phyloP scores from a whole-genome alignment of 2,329 filamentous ascomycete species.

The Endoconidiophora laricicola region DNA sequence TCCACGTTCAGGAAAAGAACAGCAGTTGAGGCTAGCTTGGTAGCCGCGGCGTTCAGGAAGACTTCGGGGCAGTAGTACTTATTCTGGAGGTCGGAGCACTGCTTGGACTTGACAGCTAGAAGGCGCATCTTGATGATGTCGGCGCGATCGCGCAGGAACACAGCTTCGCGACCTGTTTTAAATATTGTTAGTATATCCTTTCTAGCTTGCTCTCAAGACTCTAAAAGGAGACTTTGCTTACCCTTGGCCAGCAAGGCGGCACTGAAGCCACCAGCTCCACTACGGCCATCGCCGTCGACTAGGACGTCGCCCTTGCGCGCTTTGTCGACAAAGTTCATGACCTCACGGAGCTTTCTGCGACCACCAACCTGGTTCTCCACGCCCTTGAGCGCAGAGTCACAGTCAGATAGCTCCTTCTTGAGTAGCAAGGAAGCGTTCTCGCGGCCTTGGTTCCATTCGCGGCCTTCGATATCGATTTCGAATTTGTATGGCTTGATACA shows the following conservation, averaged over 20 bases:
- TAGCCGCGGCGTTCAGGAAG: conserved; percentile 92
- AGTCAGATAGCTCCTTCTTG: conserved; percentile 75
- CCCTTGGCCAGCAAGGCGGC: conserved; percentile 69
- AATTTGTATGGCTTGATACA: conserved; percentile 99
- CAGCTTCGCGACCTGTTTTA: conserved; percentile 62
- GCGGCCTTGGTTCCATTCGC: conserved; percentile 72
- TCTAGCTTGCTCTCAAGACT: neutral
- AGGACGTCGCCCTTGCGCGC: conserved; percentile 72
- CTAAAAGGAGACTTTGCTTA: conserved; percentile 23
- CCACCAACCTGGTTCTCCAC: conserved; percentile 69
- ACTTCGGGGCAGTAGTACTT: conserved; percentile 96
- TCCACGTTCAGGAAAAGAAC: conserved; percentile 97
- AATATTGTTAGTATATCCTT: conserved; percentile 15
- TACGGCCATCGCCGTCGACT: conserved; percentile 66
- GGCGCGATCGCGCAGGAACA: conserved; percentile 83
- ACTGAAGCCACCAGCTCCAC: conserved; percentile 86
- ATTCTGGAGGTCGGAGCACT: conserved; percentile 68
- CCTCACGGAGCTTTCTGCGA: conserved; percentile 70
- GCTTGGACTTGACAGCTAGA: conserved; percentile 72
- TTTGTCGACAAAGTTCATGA: conserved; percentile 80
- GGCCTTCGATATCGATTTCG: conserved; percentile 83
- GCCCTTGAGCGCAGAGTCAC: conserved; percentile 58
- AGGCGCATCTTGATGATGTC: conserved; percentile 85
- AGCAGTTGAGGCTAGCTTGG: conserved; percentile 85
- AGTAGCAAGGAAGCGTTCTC: conserved; percentile 67